Conservation (phyloP, 768 basidiomycete species). For the Termitomyces eurrhizus region DNA sequence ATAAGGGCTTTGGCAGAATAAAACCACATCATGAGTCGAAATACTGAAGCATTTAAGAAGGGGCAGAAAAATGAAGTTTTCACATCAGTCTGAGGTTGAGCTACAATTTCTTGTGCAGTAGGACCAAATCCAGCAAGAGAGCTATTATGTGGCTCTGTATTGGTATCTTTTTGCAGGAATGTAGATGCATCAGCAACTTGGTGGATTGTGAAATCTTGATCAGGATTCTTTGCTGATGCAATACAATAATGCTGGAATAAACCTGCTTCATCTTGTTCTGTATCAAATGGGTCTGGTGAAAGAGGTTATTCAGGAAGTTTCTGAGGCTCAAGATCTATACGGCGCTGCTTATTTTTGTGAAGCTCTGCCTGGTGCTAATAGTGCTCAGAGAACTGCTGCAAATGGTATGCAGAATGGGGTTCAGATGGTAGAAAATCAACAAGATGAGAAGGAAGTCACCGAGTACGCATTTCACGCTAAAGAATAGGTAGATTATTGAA, state of each 20-base stretch:
- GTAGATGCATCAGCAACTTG: constrained; percentile 1
- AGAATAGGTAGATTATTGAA: background rate
- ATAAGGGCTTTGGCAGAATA: background rate
- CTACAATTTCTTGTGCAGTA: background rate
- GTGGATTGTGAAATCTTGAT: background rate
- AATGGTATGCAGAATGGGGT: background rate
- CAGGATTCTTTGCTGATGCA: background rate
- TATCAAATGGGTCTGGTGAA: background rate
- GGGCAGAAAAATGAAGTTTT: background rate
- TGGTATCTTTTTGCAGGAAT: background rate
- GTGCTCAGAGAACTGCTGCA: background rate
- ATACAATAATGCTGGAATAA: background rate
- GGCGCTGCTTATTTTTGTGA: background rate
- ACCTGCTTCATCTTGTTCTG: background rate
- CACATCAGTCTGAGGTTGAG: background rate
- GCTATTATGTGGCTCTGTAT: background rate
- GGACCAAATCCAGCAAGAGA: background rate
- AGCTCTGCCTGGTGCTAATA: background rate
- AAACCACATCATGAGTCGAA: background rate
- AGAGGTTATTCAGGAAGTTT: background rate
- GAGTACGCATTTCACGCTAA: background rate
- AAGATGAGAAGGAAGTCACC: background rate
- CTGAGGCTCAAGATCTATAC: background rate
- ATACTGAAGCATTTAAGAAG: background rate
- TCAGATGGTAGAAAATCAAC: background rate